Percentiles rank a stretch among this genome's conserved stretches.
phyloP scores from a whole-genome alignment of 805 yeast genomes.

The Metschnikowia aberdeeniae region DNA sequence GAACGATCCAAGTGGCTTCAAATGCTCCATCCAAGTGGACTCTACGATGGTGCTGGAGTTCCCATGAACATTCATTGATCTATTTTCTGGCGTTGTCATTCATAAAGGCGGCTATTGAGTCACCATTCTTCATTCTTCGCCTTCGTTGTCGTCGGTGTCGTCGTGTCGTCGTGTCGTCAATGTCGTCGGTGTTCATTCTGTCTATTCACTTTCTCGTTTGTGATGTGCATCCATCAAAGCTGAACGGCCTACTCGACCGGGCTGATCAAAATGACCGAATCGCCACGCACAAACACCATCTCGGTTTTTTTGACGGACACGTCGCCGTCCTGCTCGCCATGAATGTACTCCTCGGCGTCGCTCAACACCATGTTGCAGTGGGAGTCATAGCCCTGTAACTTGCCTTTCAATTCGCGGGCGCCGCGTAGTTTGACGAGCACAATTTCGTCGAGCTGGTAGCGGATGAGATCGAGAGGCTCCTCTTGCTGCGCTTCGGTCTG shows the following conservation, averaged over 20 bases:
- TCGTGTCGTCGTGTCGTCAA: too few relatives aligned
- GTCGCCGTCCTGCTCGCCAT: conserved; percentile 43
- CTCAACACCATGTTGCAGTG: conserved; percentile 96
- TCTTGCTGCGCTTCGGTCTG: conserved; percentile 32
- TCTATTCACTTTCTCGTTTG: background rate
- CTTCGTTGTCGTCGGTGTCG: too few relatives aligned
- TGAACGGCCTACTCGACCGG: conserved; percentile 21
- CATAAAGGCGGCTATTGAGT: too few relatives aligned
- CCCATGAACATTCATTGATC: too few relatives aligned
- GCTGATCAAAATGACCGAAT: conserved; percentile 82
- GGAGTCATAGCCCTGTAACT: conserved; percentile 89
- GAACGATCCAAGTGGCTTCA: too few relatives aligned
- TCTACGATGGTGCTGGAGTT: too few relatives aligned
- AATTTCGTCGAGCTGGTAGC: conserved; percentile 79
- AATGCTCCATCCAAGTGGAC: too few relatives aligned
- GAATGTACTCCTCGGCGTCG: conserved; percentile 84
- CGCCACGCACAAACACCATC: conserved; percentile 97
- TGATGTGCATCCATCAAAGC: too few relatives aligned
- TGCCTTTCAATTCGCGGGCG: conserved; percentile 87
- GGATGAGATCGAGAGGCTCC: conserved; percentile 89
- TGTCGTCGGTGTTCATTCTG: too few relatives aligned
- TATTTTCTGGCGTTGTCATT: too few relatives aligned
- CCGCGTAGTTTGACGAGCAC: conserved; percentile 90
- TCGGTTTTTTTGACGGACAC: conserved; percentile 59
- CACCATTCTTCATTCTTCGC: too few relatives aligned